Evolutionary conservation across 1,284 basidiomycete genomes (phyloP), one percentile per base, ranked within the genome.

Genomic region (Ceratobasidium sp.): DNA sequence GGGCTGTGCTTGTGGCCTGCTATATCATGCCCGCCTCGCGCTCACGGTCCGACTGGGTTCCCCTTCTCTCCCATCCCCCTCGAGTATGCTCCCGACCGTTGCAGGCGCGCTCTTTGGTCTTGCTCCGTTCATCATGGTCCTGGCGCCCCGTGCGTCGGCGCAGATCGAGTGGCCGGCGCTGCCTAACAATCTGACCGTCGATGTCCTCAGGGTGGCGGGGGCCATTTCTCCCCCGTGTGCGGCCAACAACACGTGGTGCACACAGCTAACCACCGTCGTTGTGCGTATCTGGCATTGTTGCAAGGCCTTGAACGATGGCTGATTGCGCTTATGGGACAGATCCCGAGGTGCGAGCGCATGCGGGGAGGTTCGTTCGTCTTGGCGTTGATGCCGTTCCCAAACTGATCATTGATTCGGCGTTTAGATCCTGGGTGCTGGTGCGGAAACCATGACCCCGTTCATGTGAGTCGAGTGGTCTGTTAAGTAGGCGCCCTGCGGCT

Each of bases 371-470:
- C 32, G 55, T 48, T n/a, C 30, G 28, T 16, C n/a, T 52, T 26
- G 14, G 45, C 32, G 28, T 26, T 36, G 32, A 41, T 39, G 6
- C 5, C 18, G 5, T 28, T 48, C 14, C n/a, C 10, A n/a, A 18
- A 32, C 28, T 52, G 43, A 21, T 55, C 18, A 41, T 39, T 9
- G 32, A 52, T 10, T 45, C 4, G 61, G 3, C 45, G 1, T 34
- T 21, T 58, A 67, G 62, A 67, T 50, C 62, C 74, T n/a, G 64
- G 74, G 6, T 73, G 74, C 52, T 71, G 64, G 71, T 74, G 74
- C 36, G 58, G 59, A 34, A 41, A 61, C 23, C 71, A 69, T 32
- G 72, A 74, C 46, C 72, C 74, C 1, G 39, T 74, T 26, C 74
- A 74, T 36, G 74, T 73, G 60, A n/a, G 71, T 70, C 14, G 6